These are phyloP conservation scores for Vitis hybrid DNA, from an alignment of 177 flowering plant species.

Conservation along the genomic window DNA sequence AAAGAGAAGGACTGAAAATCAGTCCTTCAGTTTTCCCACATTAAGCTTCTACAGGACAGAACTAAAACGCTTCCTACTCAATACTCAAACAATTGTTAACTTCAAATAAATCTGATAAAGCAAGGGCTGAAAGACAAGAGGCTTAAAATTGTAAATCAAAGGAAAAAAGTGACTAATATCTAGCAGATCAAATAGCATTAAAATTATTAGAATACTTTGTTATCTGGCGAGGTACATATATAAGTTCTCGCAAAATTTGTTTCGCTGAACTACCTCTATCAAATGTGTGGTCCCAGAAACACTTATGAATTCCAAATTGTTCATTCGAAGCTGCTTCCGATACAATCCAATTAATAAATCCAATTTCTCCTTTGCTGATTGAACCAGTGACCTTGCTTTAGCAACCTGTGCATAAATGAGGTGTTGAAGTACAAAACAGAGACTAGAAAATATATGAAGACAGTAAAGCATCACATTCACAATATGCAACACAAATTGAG, in stretches of 20 bases:
- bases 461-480: background rate
- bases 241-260: background rate
- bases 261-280: slow-evolving; percentile 63
- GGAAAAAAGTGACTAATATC: too few species aligned
- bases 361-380: slow-evolving; percentile 53
- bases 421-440: too few species aligned
- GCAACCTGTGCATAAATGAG: slow-evolving; percentile 47
- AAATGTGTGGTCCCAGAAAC: slow-evolving; percentile 89
- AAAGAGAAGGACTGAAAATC: background rate
- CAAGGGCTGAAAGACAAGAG: too few species aligned
- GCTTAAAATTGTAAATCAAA: too few species aligned
- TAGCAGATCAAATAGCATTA: too few species aligned
- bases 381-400: slow-evolving; percentile 47
- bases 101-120: too few species aligned
- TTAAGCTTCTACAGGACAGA: too few species aligned
- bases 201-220: too few species aligned
- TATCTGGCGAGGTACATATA: too few species aligned
- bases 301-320: slow-evolving; percentile 62
- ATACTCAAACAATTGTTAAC: too few species aligned
- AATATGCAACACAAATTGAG: background rate
- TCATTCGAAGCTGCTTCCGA: slow-evolving; percentile 68
- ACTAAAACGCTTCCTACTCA: too few species aligned
- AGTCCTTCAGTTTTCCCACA: too few species aligned
- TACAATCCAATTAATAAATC: slow-evolving; percentile 58
- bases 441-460: background rate